These are phyloP conservation scores for Cytospora mali DNA, from an alignment of 2,329 filamentous ascomycete genomes.

Conservation along the genomic window DNA sequence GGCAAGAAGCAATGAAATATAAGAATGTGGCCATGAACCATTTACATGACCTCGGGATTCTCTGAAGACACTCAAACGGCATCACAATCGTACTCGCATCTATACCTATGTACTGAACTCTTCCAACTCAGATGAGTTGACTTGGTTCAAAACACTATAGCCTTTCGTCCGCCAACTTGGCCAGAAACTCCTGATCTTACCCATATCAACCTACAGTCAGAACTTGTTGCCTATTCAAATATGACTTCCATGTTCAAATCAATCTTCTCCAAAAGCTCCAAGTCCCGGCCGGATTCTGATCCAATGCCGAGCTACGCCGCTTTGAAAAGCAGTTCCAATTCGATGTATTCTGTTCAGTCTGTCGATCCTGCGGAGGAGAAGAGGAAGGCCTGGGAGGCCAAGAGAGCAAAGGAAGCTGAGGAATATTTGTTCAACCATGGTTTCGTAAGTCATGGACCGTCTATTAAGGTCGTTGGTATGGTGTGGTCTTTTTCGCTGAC, in stretches of 20 bases:
- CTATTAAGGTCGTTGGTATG: neutral
- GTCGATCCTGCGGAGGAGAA: slow-evolving; percentile 8
- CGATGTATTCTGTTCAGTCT: neutral
- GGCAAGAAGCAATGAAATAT: neutral
- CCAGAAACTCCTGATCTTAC: neutral
- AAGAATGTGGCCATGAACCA: neutral
- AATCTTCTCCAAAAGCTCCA: slow-evolving; percentile 19
- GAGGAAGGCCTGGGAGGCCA: slow-evolving; percentile 20
- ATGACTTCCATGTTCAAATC: slow-evolving; percentile 23
- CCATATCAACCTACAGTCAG: neutral
- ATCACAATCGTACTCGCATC: no score
- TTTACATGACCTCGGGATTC: no score
- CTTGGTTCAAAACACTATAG: no score
- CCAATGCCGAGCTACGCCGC: neutral
- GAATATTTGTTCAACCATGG: slow-evolving; percentile 22
- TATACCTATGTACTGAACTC: neutral
- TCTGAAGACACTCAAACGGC: no score
- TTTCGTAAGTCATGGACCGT: slow-evolving; percentile 12
- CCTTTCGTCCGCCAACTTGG: no score
- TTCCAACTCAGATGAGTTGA: neutral
- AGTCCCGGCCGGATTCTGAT: slow-evolving; percentile 7
- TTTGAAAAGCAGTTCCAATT: neutral
- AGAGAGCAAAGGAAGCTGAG: slow-evolving; percentile 18
- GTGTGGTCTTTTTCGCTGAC: neutral
- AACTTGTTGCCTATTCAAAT: neutral